Percentiles rank a stretch among this genome's conserved stretches.
Conservation (phyloP, 2,329 filamentous ascomycete species). For the Sordariomycetes sp. region DNA sequence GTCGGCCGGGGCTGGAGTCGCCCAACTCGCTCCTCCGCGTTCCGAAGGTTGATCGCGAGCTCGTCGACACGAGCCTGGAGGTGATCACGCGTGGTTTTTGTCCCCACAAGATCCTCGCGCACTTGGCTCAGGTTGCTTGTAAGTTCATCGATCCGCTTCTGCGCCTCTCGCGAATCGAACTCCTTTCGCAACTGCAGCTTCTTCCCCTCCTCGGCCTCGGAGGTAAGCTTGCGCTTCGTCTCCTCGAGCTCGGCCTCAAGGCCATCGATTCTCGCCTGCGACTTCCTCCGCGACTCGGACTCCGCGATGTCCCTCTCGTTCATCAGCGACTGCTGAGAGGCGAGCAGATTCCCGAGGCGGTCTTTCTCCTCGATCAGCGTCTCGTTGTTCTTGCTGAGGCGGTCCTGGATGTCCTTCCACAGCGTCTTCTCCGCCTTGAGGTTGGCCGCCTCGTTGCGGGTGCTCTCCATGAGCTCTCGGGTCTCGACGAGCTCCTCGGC, state of each 20-base stretch:
- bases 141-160: conserved; percentile 88
- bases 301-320: conserved; percentile 87
- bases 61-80: conserved; percentile 84
- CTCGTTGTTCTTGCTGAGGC: conserved; percentile 82
- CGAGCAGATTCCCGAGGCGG: conserved; percentile 70
- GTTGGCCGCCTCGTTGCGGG: conserved; percentile 84
- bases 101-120: conserved; percentile 76
- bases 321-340: conserved; percentile 76
- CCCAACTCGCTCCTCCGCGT: conserved; percentile 77
- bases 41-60: conserved; percentile 75
- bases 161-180: conserved; percentile 77
- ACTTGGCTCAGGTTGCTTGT: conserved; percentile 67
- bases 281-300: conserved; percentile 67
- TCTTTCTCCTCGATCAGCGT: conserved; percentile 72
- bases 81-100: conserved; percentile 82
- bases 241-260: conserved; percentile 70
- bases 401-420: conserved; percentile 86
- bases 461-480: conserved; percentile 69
- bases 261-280: conserved; percentile 67
- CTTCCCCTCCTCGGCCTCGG: conserved; percentile 76
- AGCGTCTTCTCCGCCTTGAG: conserved; percentile 90
- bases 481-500: conserved; percentile 88
- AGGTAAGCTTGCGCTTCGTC: conserved; percentile 71
- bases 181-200: conserved; percentile 77
- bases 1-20: conserved; percentile 73